phyloP scores from a whole-genome alignment of 2,329 filamentous ascomycete species.

The Xylariaceae sp. region DNA sequence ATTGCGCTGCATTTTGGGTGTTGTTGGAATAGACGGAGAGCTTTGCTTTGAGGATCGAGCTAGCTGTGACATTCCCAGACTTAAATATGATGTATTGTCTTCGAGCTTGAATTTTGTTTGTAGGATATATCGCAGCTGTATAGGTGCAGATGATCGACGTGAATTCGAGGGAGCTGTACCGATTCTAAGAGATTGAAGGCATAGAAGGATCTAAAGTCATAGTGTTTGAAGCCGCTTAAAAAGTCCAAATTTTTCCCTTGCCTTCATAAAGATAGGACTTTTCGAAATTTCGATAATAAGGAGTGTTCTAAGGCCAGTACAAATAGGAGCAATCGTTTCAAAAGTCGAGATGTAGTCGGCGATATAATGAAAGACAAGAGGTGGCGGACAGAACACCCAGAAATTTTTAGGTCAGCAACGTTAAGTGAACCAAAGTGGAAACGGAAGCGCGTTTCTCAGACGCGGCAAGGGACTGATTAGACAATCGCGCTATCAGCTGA shows the following conservation, averaged over 20 bases:
- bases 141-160: not conserved
- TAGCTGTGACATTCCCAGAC: conserved; percentile 10
- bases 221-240: not conserved
- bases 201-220: not conserved
- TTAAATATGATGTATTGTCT: not conserved
- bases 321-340: not conserved
- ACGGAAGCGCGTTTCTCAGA: conserved; percentile 32
- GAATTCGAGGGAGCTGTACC: not conserved
- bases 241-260: not conserved
- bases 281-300: not conserved
- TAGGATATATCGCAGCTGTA: not conserved
- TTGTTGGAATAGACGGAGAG: conserved; percentile 21
- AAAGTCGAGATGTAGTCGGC: not conserved
- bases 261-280: not conserved
- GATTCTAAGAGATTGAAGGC: not conserved
- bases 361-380: not conserved
- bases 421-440: conserved; percentile 20
- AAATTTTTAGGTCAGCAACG: conserved; percentile 23
- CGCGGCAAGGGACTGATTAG: conserved; percentile 31
- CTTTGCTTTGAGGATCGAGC: not conserved
- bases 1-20: conserved; percentile 25
- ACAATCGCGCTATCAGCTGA: conserved; percentile 41
- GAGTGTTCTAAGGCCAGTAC: not conserved
- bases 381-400: not conserved
- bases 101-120: not conserved